Evolutionary conservation across 352 stramenopile species (phyloP), one percentile per base, ranked within the genome.

Genomic region (Thraustochytrium striatum): DNA sequence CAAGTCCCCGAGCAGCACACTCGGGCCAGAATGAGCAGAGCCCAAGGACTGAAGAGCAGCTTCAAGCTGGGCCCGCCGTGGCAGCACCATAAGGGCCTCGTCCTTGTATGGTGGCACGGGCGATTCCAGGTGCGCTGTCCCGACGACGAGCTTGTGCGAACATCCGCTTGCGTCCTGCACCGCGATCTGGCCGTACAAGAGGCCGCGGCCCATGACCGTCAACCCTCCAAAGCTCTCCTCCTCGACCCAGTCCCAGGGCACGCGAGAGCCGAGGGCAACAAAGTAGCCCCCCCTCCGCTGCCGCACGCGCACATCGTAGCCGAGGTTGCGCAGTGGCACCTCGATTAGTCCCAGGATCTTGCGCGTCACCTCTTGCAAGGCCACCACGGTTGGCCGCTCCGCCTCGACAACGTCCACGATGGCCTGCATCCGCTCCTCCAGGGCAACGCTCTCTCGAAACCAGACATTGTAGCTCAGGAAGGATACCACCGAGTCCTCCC

Each of bases 381-480:
- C 65, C n/a, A 75, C 30, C 21, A 75, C 43, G 30, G 65, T 75
- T 7, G 65, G 65, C 36, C 52, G 39, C 19, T 75, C 3, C 8
- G 11, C 50, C 11, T 38, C n/a, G 65, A 75, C 52, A 43, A 21
- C 21, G 11, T 41, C 3, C 5, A 36, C 65, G 30, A 75, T 75
- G 32, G 65, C 44, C 21, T 0, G 19, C 5, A 75, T 70, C 7
- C 65, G 44, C 35, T 62, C 43, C 11, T 43, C 30, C 28, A 75
- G 65, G 13, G 65, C 65, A 9, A 75, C 44, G 8, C 61, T 43
- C 25, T 75, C 65, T 1, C 21, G 19, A 7, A 75, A 75, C 65
- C 65, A 75, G 7, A 75, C 65, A 70, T 75, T 75, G 65, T 70
- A 72, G 5, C 41, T 75, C 65, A 75, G 13, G 38, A 35, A 52